Evolutionary conservation across 2,329 filamentous ascomycete species (phyloP).

Genomic region (Xylariaceae sp.): DNA sequence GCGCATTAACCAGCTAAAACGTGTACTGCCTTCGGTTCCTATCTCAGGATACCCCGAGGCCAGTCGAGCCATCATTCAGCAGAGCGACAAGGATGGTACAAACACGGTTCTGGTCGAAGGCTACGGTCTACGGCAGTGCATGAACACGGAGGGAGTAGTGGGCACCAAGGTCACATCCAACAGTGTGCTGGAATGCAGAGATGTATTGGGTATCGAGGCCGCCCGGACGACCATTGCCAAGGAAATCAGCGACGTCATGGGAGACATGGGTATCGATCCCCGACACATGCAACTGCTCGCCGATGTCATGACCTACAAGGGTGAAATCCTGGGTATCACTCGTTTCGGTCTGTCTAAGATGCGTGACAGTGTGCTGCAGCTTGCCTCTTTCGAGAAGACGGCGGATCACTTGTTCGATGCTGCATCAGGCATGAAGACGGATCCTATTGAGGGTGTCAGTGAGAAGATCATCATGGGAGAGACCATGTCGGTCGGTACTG

Average conservation of each 20-base stretch:
- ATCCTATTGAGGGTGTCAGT: constrained; percentile 86
- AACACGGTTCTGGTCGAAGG: constrained; percentile 84
- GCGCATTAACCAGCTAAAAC: constrained; percentile 79
- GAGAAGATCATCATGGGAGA: constrained; percentile 99
- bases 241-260: constrained; percentile 88
- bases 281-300: constrained; percentile 96
- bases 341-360: constrained; percentile 95
- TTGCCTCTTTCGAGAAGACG: constrained; percentile 97
- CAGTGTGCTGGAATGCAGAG: constrained; percentile 80
- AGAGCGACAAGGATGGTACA: constrained; percentile 31
- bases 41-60: constrained; percentile 88
- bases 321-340: constrained; percentile 92
- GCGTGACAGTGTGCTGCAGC: constrained; percentile 86
- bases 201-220: constrained; percentile 91
- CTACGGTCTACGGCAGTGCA: constrained; percentile 82
- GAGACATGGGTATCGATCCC: constrained; percentile 90
- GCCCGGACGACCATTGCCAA: constrained; percentile 81
- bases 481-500: constrained; percentile 85
- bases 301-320: constrained; percentile 99
- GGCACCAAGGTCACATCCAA: constrained; percentile 72
- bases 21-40: constrained; percentile 72
- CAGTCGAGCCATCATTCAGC: constrained; percentile 77
- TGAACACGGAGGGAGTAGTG: constrained; percentile 88
- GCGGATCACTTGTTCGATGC: constrained; percentile 96
- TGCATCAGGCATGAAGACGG: constrained; percentile 83